Percentiles rank a stretch among this genome's conserved stretches.
Conservation (phyloP, 768 basidiomycete species). For the Leccinum boreale region DNA sequence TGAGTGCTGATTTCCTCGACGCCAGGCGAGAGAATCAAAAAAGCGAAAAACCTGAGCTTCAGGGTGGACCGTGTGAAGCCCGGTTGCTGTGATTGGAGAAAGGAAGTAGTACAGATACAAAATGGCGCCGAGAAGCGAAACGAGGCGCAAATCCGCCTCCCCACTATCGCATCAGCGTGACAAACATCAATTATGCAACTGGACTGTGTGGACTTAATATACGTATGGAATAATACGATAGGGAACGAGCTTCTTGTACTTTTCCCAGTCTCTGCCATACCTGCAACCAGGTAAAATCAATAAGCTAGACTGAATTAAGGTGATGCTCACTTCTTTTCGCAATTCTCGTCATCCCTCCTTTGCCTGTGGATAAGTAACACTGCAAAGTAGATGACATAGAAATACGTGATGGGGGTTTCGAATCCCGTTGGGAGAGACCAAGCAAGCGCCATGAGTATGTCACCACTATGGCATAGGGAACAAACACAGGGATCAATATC, state of each 20-base stretch:
- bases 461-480: constrained; percentile 49
- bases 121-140: no score
- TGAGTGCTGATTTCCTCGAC: no score
- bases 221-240: constrained; percentile 84
- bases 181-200: not conserved
- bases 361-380: constrained; percentile 91
- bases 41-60: no score
- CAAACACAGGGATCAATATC: not conserved
- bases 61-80: no score
- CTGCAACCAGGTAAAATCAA: constrained; percentile 34
- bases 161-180: not conserved
- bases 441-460: constrained; percentile 83
- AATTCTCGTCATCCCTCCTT: constrained; percentile 86
- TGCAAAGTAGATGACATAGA: constrained; percentile 86
- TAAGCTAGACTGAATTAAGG: not conserved
- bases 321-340: constrained; percentile 72
- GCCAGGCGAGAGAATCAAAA: no score
- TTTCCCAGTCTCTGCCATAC: constrained; percentile 93
- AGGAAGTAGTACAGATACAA: no score
- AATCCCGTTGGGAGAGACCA: constrained; percentile 96
- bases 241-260: constrained; percentile 83
- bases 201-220: constrained; percentile 41
- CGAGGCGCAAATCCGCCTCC: not conserved
- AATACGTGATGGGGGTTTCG: constrained; percentile 91
- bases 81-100: no score